phyloP scores from a whole-genome alignment of 2,329 filamentous ascomycete species.

The Nigrospora oryzae region DNA sequence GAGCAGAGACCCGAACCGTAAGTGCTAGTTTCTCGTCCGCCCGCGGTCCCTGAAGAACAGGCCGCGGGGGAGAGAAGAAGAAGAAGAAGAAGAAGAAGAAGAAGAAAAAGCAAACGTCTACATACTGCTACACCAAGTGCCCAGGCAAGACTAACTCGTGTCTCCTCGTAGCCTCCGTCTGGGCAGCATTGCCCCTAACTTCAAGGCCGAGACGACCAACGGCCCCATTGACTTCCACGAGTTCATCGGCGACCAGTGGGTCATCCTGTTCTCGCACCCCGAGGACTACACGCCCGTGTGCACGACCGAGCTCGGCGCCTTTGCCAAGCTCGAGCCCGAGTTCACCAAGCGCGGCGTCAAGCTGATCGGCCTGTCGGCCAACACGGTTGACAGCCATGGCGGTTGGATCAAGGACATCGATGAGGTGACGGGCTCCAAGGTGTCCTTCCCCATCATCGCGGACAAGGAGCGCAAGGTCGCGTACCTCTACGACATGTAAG shows the following conservation, averaged over 20 bases:
- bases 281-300: constrained; percentile 92
- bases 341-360: constrained; percentile 83
- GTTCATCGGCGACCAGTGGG: constrained; percentile 72
- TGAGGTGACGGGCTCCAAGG: constrained; percentile 63
- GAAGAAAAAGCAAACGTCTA: background rate
- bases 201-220: constrained; percentile 71
- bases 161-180: constrained; percentile 45
- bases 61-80: background rate
- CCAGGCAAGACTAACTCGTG: background rate
- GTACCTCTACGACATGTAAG: constrained; percentile 69
- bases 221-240: constrained; percentile 77
- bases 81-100: too few species aligned
- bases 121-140: background rate
- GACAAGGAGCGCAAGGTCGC: constrained; percentile 72
- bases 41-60: background rate
- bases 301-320: constrained; percentile 90
- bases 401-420: constrained; percentile 87
- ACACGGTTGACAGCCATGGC: constrained; percentile 75
- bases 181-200: constrained; percentile 66
- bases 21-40: constrained; percentile 8
- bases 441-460: constrained; percentile 73
- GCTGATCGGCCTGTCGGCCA: constrained; percentile 84
- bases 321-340: constrained; percentile 81
- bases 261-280: constrained; percentile 77
- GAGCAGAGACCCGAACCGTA: constrained; percentile 16